Evolutionary conservation across 768 basidiomycete species (phyloP).

Genomic region (Epithele typhae): DNA sequence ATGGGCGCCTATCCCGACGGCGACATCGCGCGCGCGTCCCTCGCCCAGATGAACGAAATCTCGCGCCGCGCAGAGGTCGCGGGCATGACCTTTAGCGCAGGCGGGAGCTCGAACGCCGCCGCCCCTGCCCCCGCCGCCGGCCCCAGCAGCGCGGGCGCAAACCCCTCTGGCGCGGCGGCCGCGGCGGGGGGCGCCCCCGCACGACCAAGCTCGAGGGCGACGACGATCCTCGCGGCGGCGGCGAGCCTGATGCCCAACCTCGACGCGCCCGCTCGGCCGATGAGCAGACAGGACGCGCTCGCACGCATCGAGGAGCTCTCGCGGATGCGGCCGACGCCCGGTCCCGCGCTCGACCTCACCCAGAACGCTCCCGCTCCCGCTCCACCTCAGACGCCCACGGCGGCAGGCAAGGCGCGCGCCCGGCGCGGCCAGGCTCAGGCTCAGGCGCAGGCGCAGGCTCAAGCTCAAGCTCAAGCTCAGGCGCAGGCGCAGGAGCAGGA

Average conservation of each 20-base stretch:
- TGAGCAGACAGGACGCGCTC: slow-evolving; percentile 42
- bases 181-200: slow-evolving; percentile 10
- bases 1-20: slow-evolving; percentile 45
- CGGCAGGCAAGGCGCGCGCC: not conserved
- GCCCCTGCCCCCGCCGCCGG: slow-evolving; percentile 6
- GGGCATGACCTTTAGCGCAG: slow-evolving; percentile 32
- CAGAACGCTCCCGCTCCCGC: slow-evolving; percentile 9
- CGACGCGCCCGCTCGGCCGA: slow-evolving; percentile 21
- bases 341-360: slow-evolving; percentile 12
- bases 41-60: slow-evolving; percentile 77
- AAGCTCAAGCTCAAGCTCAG: not conserved
- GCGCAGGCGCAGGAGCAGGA: not conserved
- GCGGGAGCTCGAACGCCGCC: not conserved
- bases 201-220: slow-evolving; percentile 22
- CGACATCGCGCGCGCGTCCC: slow-evolving; percentile 63
- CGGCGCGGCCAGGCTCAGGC: slow-evolving; percentile 2
- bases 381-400: no score
- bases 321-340: slow-evolving; percentile 29
- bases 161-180: not conserved
- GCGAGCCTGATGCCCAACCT: slow-evolving; percentile 26
- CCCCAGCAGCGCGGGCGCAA: slow-evolving; percentile 9
- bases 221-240: slow-evolving; percentile 26
- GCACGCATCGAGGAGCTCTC: slow-evolving; percentile 52
- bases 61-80: slow-evolving; percentile 54
- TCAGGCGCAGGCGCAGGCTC: not conserved